Base-by-base conservation (phyloP, 805 yeast species). In the Candida ipomoeae region DNA sequence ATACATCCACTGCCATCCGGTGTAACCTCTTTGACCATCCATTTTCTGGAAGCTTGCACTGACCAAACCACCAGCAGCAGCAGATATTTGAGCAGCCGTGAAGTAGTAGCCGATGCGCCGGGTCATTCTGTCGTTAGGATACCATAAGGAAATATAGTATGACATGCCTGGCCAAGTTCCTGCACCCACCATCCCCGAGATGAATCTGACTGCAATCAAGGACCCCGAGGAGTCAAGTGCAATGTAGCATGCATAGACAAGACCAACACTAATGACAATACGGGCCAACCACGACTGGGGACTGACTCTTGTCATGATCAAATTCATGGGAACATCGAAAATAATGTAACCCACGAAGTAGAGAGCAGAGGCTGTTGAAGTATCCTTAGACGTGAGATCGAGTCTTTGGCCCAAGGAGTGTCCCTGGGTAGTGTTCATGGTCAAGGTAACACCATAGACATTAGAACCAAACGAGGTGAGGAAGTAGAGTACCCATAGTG, bases 91-190 rank as follows among this genome's bases (percentile, higher is more conserved):
- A 1, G 96, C 95, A 18, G 96, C 96, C 1, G 96, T 89, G 67
- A 85, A 89, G 66, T 89, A 89, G 69, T 85, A 89, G 2, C 96
- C 96, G 55, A 89, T 85, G 62, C 96, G 74, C 55, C 80, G 78
- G 2, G 95, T 87, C 57, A 83, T 79, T 52, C 94, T 74, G 43
- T 85, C 83, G 47, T 83, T 79, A 2, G 96, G 96, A 62, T 89
- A 89, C 92, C 95, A 89, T 59, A 88, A 70, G 0, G 91, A 81
- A 40, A 89, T 75, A 61, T 89, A 89, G 67, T 88, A 89, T 20
- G 89, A 81, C 85, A 89, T 75, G 8, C 95, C 96, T 1, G 96
- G 96, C 96, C 96, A 88, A 3, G 88, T 82, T 39, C 96, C 96
- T 10, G 96, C 94, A 47, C 88, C 88, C 50, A 84, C 85, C 49